These are phyloP conservation scores for Heliocybe sulcata DNA, from an alignment of 1,284 basidiomycete genomes.

Conservation along the genomic window DNA sequence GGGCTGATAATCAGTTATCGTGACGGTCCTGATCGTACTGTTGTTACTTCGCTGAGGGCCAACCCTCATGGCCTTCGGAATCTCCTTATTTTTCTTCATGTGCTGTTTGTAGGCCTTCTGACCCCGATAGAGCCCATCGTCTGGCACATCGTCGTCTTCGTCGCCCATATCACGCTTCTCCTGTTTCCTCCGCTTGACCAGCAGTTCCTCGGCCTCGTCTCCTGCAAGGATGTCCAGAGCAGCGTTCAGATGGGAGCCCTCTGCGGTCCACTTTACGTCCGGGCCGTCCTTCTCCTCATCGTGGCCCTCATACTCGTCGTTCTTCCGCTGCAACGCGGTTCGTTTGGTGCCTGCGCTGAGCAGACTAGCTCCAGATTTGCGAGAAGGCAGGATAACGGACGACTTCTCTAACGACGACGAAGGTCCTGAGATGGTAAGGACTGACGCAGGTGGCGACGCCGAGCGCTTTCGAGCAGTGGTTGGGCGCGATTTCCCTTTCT, in stretches of 20 bases:
- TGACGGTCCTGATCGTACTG: slow-evolving; percentile 90
- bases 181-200: slow-evolving; percentile 54
- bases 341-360: slow-evolving; percentile 85
- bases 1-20: slow-evolving; percentile 96
- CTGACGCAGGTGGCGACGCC: slow-evolving; percentile 42
- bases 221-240: slow-evolving; percentile 71
- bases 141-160: slow-evolving; percentile 52
- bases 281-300: slow-evolving; percentile 55
- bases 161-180: slow-evolving; percentile 43
- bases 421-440: slow-evolving; percentile 19
- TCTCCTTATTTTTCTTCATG: slow-evolving; percentile 73
- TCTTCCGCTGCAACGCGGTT: slow-evolving; percentile 49
- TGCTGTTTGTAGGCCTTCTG: slow-evolving; percentile 79
- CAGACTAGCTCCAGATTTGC: slow-evolving; percentile 60
- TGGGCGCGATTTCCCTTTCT: slow-evolving; percentile 74
- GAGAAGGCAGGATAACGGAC: slow-evolving; percentile 68
- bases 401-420: slow-evolving; percentile 38
- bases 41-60: slow-evolving; percentile 73
- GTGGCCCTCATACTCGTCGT: slow-evolving; percentile 23
- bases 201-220: slow-evolving; percentile 71
- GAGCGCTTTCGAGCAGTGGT: slow-evolving; percentile 67
- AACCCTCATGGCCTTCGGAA: slow-evolving; percentile 85
- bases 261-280: slow-evolving; percentile 73
- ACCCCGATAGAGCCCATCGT: slow-evolving; percentile 89
- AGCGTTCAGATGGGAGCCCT: slow-evolving; percentile 60